A percentile compares a stretch with the other conserved stretches of the same genome.
Conservation (phyloP, 108 stramenopile genomes). For the Stephanodiscus minutulus region DNA sequence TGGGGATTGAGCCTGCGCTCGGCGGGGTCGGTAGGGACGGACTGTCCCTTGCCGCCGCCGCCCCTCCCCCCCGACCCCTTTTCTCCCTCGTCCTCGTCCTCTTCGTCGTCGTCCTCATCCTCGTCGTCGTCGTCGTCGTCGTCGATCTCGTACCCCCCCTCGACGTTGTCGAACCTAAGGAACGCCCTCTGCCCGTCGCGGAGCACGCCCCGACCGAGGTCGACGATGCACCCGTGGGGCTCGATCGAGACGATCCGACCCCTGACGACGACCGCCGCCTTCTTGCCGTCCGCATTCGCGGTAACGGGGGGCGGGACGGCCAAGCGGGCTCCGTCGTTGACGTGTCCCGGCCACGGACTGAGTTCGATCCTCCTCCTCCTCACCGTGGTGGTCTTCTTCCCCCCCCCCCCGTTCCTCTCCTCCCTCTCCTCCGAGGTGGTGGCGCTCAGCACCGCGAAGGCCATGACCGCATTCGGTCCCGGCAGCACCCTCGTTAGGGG, state of each 20-base stretch:
- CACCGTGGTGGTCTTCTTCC: too few relatives aligned
- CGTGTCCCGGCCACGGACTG: slow-evolving; percentile 51
- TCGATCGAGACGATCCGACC: slow-evolving; percentile 70
- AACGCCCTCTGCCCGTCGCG: slow-evolving; percentile 49
- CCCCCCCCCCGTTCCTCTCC: slow-evolving; percentile 14
- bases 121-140: slow-evolving; percentile 40
- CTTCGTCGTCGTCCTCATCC: slow-evolving; percentile 40
- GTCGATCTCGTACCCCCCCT: slow-evolving; percentile 48
- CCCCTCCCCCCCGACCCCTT: neutral
- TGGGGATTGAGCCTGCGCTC: slow-evolving; percentile 49
- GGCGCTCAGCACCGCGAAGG: slow-evolving; percentile 63
- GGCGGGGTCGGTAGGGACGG: neutral
- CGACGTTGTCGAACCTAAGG: slow-evolving; percentile 67
- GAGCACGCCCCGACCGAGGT: slow-evolving; percentile 41
- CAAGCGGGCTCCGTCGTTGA: slow-evolving; percentile 53
- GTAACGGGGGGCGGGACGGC: neutral
- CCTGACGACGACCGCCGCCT: slow-evolving; percentile 33
- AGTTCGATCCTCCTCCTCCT: slow-evolving; percentile 68
- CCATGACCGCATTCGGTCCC: slow-evolving; percentile 59
- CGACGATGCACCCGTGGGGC: slow-evolving; percentile 85
- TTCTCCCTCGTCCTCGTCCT: slow-evolving; percentile 42
- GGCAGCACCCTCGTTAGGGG: slow-evolving; percentile 50
- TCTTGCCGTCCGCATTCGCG: neutral
- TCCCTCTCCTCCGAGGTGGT: slow-evolving; percentile 26
- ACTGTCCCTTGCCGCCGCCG: too few relatives aligned